Evolutionary conservation across 1,284 basidiomycete genomes (phyloP).

Genomic region (Violaceomyces palustris): DNA sequence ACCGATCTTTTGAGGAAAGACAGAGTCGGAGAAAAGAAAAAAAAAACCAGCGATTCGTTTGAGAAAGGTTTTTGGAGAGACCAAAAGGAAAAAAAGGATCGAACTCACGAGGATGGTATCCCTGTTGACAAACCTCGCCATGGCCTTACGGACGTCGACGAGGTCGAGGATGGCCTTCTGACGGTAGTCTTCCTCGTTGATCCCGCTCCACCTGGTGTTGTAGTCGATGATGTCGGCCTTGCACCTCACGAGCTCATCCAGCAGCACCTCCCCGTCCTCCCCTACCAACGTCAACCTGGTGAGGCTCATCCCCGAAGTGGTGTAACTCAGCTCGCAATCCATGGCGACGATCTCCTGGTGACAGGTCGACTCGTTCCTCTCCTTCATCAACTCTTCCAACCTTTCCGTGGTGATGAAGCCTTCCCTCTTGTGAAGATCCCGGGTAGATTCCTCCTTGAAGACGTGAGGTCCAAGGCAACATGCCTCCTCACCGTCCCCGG

Average conservation of each 20-base stretch:
- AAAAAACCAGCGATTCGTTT: neutral
- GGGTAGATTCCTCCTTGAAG: constrained; percentile 39
- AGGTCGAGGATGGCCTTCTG: constrained; percentile 26
- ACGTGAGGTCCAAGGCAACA: constrained; percentile 47
- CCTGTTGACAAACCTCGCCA: constrained; percentile 35
- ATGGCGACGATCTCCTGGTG: constrained; percentile 40
- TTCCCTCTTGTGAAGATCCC: constrained; percentile 36
- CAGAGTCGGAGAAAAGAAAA: neutral
- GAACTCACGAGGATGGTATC: constrained; percentile 33
- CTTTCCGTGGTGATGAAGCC: constrained; percentile 30
- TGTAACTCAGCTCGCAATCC: constrained; percentile 49
- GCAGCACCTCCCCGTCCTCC: constrained; percentile 34
- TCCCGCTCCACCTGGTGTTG: constrained; percentile 49
- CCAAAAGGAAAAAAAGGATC: neutral
- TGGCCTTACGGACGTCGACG: constrained; percentile 17
- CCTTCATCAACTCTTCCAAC: constrained; percentile 8
- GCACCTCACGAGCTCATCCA: constrained; percentile 39
- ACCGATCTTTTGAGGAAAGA: constrained; percentile 15
- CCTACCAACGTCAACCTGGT: constrained; percentile 46
- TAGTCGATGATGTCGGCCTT: constrained; percentile 38
- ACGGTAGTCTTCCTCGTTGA: constrained; percentile 33
- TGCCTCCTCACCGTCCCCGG: constrained; percentile 28
- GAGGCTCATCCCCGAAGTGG: constrained; percentile 44
- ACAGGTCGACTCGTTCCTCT: neutral
- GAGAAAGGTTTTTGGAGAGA: too few species aligned